These are phyloP conservation scores for Cystobasidiaceae sp. DNA, from an alignment of 1,284 basidiomycete species.

Conservation along the genomic window DNA sequence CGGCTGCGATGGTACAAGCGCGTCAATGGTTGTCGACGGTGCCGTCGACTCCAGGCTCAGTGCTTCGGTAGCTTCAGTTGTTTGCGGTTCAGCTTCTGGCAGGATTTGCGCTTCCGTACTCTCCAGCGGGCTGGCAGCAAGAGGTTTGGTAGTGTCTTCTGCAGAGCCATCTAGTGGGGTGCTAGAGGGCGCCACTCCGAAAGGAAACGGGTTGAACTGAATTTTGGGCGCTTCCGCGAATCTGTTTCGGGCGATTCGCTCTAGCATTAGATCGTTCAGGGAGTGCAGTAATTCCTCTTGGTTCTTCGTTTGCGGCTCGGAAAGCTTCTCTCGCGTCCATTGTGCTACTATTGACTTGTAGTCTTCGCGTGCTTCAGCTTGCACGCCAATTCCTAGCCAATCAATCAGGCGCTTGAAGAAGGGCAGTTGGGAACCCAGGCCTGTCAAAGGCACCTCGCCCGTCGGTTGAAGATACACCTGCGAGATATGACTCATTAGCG, in stretches of 20 bases:
- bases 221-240: conserved; percentile 32
- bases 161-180: not conserved
- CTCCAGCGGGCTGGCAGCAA: conserved; percentile 4
- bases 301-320: conserved; percentile 43
- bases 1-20: not conserved
- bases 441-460: conserved; percentile 48
- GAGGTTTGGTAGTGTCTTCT: not conserved
- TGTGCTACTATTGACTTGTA: conserved; percentile 46
- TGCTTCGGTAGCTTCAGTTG: not conserved
- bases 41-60: not conserved
- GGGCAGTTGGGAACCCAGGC: conserved; percentile 42
- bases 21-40: not conserved
- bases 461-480: conserved; percentile 48
- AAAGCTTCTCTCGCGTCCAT: conserved; percentile 41
- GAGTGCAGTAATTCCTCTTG: conserved; percentile 40
- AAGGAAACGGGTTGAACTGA: conserved; percentile 10
- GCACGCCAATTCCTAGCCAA: conserved; percentile 49
- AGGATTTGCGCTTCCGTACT: not conserved
- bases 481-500: not conserved
- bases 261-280: conserved; percentile 43
- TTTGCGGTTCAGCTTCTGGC: not conserved
- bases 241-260: conserved; percentile 41
- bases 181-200: not conserved
- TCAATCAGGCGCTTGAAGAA: conserved; percentile 47
- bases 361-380: conserved; percentile 48